phyloP scores from a whole-genome alignment of 352 stramenopile species.

The Phytophthora megakarya region DNA sequence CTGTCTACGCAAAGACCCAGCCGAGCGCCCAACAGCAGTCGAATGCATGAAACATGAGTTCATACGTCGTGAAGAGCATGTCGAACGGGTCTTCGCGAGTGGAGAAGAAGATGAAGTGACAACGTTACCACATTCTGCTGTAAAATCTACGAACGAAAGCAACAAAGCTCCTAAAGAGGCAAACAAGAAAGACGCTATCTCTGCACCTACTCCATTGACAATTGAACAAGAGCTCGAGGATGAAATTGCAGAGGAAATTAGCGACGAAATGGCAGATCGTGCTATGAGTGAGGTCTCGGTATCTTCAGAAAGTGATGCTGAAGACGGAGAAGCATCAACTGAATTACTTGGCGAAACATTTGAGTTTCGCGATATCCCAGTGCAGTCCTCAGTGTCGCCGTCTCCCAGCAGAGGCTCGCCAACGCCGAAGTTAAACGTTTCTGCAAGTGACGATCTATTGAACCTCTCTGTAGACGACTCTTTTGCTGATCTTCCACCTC shows the following conservation, averaged over 20 bases:
- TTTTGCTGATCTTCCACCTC: slow-evolving; percentile 17
- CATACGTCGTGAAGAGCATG: slow-evolving; percentile 51
- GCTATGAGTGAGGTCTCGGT: slow-evolving; percentile 20
- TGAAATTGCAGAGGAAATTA: slow-evolving; percentile 48
- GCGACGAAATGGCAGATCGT: slow-evolving; percentile 1
- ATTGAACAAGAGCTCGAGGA: slow-evolving; percentile 37
- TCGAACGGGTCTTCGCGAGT: slow-evolving; percentile 44
- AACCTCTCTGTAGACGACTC: slow-evolving; percentile 42
- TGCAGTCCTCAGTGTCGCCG: background rate
- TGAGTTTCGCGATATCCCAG: slow-evolving; percentile 17
- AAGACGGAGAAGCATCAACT: slow-evolving; percentile 24
- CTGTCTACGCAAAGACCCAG: slow-evolving; percentile 75
- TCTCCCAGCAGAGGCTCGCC: background rate
- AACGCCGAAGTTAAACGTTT: slow-evolving; percentile 5
- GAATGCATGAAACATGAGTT: slow-evolving; percentile 93
- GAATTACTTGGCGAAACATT: slow-evolving; percentile 26
- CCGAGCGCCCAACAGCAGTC: slow-evolving; percentile 78
- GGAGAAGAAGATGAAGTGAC: slow-evolving; percentile 9
- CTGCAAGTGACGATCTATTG: slow-evolving; percentile 29
- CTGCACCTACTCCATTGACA: slow-evolving; percentile 1
- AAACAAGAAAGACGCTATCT: background rate
- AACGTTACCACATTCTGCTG: background rate
- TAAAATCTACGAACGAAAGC: background rate
- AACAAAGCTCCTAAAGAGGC: background rate
- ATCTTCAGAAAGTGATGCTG: slow-evolving; percentile 21